Evolutionary conservation across 768 basidiomycete genomes (phyloP), one percentile per base, ranked within the genome.

Genomic region (Lactarius akahatsu): DNA sequence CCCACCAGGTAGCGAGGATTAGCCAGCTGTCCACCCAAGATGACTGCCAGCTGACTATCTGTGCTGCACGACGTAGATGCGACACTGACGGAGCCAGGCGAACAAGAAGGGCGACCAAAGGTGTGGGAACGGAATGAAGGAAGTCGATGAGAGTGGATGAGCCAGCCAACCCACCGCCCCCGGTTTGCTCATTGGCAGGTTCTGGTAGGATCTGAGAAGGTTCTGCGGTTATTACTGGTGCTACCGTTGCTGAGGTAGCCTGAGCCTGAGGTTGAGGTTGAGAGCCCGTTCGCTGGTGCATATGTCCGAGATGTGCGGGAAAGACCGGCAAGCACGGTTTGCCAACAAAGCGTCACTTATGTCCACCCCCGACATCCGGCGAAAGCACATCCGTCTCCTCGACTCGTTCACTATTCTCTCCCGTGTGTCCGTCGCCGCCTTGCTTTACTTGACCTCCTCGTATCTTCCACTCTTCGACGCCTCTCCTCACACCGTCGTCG

Each of bases 1-100:
- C 84, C 91, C 93, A 96, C 91, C 91, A 95, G 1, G 74, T 73
- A 0, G 82, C 89, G 54, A 96, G 77, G 1, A 83, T 75, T 3
- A 95, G 82, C 79, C 82, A 89, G 60, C 85, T 81, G 61, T 90
- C 83, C 71, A 86, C 82, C 81, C 82, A 84, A 13, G 78, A 47
- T 0, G 80, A 72, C 45, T 80, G 77, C 90, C 91, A 93, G 69
- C 80, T 83, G 38, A 84, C 36, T 1, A 87, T 74, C 71, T 90
- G 82, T 2, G 81, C 73, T 0, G 75, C 38, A 63, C 77, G 77
- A 15, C 85, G 79, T 10, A 81, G 38, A 23, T 69, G 64, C 32
- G 83, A 76, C 30, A 92, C 79, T 47, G 76, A 69, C 0, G 89
- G 88, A 0, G 84, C 83, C 63, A 91, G 85, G 13, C 80, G 80